phyloP scores from a whole-genome alignment of 805 yeast genomes.

The Pichia heedii region DNA sequence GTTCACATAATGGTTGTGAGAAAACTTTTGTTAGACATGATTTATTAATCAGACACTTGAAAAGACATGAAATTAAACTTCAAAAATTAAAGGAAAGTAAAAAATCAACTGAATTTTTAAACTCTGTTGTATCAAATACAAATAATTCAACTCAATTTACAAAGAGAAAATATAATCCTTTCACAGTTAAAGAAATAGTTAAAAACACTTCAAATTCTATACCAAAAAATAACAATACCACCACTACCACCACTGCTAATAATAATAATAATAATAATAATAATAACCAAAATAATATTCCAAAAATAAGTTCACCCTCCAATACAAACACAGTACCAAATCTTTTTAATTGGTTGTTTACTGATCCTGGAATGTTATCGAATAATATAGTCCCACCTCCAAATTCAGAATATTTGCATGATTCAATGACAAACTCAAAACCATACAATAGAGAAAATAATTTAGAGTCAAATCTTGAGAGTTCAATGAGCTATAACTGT shows the following conservation, averaged over 20 bases:
- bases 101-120: constrained; percentile 5
- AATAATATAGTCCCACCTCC: neutral
- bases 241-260: no score
- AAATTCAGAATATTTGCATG: constrained; percentile 1
- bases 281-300: neutral
- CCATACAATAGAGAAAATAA: no score
- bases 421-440: neutral
- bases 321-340: constrained; percentile 3
- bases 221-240: no score
- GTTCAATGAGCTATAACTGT: neutral
- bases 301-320: neutral
- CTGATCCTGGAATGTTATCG: constrained; percentile 11
- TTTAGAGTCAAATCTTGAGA: neutral
- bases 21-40: constrained; percentile 60
- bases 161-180: constrained; percentile 7
- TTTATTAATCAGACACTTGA: constrained; percentile 37
- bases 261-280: no score
- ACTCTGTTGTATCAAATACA: constrained; percentile 8
- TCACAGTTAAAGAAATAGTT: constrained; percentile 18
- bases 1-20: constrained; percentile 38
- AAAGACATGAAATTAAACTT: constrained; percentile 30
- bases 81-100: constrained; percentile 4
- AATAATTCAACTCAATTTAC: neutral
- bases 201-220: constrained; percentile 1
- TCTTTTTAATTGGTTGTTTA: constrained; percentile 24